phyloP scores from a whole-genome alignment of 2,329 filamentous ascomycete genomes.

The Trichoderma cornu-damae region DNA sequence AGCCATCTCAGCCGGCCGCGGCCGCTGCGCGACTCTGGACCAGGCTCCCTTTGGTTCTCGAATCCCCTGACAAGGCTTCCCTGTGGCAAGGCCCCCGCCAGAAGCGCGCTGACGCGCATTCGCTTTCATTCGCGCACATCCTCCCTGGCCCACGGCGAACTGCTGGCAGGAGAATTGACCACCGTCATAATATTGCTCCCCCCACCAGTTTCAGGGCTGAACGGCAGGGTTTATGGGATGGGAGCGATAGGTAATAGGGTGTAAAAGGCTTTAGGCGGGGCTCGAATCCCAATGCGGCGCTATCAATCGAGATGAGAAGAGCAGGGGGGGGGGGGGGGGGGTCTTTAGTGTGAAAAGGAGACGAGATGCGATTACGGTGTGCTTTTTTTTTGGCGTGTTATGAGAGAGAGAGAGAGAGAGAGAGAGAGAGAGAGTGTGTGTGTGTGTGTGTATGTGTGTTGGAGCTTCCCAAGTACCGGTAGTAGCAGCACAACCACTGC shows the following conservation, averaged over 20 bases:
- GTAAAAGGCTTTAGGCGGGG: neutral
- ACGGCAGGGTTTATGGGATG: neutral
- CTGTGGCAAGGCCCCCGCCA: neutral
- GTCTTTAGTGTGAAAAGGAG: neutral
- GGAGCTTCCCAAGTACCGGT: neutral
- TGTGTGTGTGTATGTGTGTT: neutral
- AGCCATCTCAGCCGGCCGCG: conserved; percentile 8
- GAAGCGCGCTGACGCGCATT: neutral
- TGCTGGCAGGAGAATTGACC: neutral
- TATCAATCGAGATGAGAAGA: conserved; percentile 8
- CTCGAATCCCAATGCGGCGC: neutral
- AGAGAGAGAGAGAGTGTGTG: neutral
- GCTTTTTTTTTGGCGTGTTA: too few species aligned
- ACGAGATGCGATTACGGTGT: too few species aligned
- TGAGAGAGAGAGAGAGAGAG: neutral
- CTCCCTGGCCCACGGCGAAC: neutral
- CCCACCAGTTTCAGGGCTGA: neutral
- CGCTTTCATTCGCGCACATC: neutral
- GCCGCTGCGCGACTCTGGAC: neutral
- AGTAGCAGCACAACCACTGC: too few species aligned
- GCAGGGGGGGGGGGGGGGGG: too few species aligned
- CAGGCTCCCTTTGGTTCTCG: neutral
- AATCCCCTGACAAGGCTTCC: neutral
- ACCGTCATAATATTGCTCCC: neutral
- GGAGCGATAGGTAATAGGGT: neutral